These are phyloP conservation scores for Pseudohyphozyma bogoriensis DNA, from an alignment of 768 basidiomycete species.

Conservation along the genomic window DNA sequence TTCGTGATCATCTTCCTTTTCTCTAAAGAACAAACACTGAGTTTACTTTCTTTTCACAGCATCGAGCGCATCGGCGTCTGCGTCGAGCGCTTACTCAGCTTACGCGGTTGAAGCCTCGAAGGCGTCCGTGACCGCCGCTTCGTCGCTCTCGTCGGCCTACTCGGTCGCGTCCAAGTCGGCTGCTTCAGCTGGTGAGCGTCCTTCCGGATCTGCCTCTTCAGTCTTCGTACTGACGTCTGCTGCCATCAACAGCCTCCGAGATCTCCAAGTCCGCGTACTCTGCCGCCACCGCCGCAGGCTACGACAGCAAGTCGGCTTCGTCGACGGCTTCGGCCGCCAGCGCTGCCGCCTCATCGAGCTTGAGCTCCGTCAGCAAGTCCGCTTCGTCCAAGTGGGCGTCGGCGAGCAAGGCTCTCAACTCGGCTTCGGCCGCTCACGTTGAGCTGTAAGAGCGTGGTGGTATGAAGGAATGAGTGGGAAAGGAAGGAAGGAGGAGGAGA, in stretches of 20 bases:
- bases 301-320: conserved; percentile 1
- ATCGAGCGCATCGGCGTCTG: conserved; percentile 19
- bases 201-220: not conserved
- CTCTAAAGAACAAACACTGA: no score
- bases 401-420: conserved; percentile 8
- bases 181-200: not conserved
- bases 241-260: not conserved
- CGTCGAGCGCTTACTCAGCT: conserved; percentile 6
- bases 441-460: not conserved
- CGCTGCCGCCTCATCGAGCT: not conserved
- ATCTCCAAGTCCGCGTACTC: not conserved
- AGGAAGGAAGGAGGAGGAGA: not conserved
- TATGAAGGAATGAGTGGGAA: not conserved
- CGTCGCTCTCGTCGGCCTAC: conserved; percentile 16
- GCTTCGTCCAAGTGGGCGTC: not conserved
- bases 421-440: not conserved
- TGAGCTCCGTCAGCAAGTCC: not conserved
- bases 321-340: not conserved
- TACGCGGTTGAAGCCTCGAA: conserved; percentile 9
- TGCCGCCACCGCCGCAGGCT: conserved; percentile 2
- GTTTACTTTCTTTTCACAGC: not conserved
- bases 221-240: not conserved
- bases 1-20: not conserved
- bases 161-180: conserved; percentile 2
- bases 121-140: conserved; percentile 12